Evolutionary conservation across 73 alveolate genomes (phyloP).

Genomic region (Tetrahymena borealis): DNA sequence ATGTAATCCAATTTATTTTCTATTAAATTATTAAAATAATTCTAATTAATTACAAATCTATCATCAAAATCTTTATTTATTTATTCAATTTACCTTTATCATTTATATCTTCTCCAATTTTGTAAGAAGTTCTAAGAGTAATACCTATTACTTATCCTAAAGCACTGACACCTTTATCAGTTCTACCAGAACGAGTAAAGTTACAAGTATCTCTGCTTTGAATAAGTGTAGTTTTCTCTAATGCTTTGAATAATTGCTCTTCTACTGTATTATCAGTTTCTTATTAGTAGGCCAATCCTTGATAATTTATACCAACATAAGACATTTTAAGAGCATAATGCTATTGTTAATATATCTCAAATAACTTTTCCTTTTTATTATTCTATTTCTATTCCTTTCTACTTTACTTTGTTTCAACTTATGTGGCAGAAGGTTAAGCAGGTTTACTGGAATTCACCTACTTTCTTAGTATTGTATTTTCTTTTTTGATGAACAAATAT

Average conservation of each 20-base stretch:
- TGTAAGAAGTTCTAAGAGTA: constrained; percentile 44
- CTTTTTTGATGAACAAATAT: not conserved
- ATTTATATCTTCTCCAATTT: constrained; percentile 1
- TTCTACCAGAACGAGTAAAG: constrained; percentile 89
- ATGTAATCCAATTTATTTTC: constrained; percentile 5
- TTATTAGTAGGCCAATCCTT: constrained; percentile 29
- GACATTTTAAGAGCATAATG: constrained; percentile 15
- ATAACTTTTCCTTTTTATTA: not conserved
- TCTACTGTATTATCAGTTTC: constrained; percentile 17
- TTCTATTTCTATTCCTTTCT: not conserved
- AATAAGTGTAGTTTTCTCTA: constrained; percentile 28
- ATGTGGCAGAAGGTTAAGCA: not conserved
- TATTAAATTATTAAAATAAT: not conserved
- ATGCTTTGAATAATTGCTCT: constrained; percentile 13
- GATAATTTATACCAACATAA: constrained; percentile 31
- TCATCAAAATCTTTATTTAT: not conserved
- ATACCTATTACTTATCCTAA: constrained; percentile 84
- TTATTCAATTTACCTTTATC: not conserved
- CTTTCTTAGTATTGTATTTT: not conserved
- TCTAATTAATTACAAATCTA: not conserved
- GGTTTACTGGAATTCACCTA: not conserved
- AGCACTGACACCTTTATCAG: constrained; percentile 96
- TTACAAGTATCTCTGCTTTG: constrained; percentile 22
- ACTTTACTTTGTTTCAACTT: not conserved
- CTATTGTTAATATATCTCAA: not conserved